These are phyloP conservation scores for Beta lomatogona DNA, from an alignment of 179 eudicot genomes.

Conservation along the genomic window DNA sequence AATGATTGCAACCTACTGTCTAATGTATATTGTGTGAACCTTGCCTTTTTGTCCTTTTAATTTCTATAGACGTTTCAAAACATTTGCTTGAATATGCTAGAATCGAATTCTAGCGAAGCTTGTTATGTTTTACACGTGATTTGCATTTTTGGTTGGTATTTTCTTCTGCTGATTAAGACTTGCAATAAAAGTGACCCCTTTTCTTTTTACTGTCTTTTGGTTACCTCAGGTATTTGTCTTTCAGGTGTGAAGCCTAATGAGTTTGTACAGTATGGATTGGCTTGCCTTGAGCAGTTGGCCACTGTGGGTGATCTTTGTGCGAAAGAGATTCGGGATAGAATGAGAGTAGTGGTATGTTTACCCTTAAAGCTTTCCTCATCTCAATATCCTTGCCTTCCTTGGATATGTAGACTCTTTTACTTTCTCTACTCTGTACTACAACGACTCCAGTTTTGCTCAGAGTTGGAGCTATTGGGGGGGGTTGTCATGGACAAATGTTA, in stretches of 20 bases:
- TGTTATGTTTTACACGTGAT: neutral
- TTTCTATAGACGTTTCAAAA: neutral
- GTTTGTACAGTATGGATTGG: conserved; percentile 75
- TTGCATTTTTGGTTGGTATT: neutral
- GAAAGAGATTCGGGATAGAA: conserved; percentile 65
- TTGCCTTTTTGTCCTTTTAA: neutral
- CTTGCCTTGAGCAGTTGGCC: conserved; percentile 84
- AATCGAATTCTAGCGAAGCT: neutral
- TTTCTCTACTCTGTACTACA: neutral
- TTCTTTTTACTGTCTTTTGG: conserved; percentile 6
- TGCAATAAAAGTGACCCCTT: neutral
- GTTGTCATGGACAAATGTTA: neutral
- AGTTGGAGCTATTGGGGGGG: neutral
- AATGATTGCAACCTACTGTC: neutral
- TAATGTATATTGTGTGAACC: neutral
- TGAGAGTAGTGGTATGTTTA: conserved; percentile 81
- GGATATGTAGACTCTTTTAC: neutral
- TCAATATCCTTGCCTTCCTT: neutral
- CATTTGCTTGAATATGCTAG: neutral
- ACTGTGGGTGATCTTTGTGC: conserved; percentile 68
- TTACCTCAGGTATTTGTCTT: conserved; percentile 73
- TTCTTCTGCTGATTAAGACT: neutral
- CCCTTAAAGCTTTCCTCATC: neutral
- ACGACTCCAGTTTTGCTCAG: conserved; percentile 5
- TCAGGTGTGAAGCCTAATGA: conserved; percentile 76